Conservation (phyloP, 2,329 filamentous ascomycete genomes). For the Malbranchea cinnamomea region DNA sequence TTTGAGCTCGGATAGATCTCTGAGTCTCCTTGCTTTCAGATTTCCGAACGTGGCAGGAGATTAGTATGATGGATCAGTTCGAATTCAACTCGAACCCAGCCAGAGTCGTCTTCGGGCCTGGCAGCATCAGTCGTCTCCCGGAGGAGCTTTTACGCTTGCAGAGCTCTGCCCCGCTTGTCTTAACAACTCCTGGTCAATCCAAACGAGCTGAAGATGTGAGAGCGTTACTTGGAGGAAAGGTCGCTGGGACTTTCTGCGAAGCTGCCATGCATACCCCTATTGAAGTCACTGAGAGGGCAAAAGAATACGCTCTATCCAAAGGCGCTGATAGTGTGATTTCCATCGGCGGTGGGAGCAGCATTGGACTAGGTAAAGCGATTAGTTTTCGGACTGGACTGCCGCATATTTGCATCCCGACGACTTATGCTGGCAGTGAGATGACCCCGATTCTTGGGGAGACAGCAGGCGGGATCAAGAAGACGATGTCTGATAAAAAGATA, state of each 20-base stretch:
- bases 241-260: slow-evolving; percentile 39
- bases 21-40: too few relatives aligned
- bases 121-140: slow-evolving; percentile 36
- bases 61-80: slow-evolving; percentile 36
- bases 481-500: slow-evolving; percentile 42
- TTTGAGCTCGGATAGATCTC: too few relatives aligned
- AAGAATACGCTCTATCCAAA: slow-evolving; percentile 30
- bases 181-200: slow-evolving; percentile 41
- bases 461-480: slow-evolving; percentile 42
- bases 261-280: slow-evolving; percentile 51
- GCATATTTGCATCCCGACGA: slow-evolving; percentile 47
- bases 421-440: slow-evolving; percentile 49
- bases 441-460: slow-evolving; percentile 52
- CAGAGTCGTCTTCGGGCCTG: slow-evolving; percentile 42
- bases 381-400: slow-evolving; percentile 38
- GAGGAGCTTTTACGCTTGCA: slow-evolving; percentile 31
- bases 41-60: neutral
- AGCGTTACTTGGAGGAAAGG: slow-evolving; percentile 29
- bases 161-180: slow-evolving; percentile 36
- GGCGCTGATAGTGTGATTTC: slow-evolving; percentile 42
- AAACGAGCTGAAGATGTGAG: slow-evolving; percentile 32
- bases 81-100: slow-evolving; percentile 40
- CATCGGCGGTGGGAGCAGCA: slow-evolving; percentile 48
- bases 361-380: slow-evolving; percentile 47
- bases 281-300: slow-evolving; percentile 41